phyloP scores from a whole-genome alignment of 2,329 filamentous ascomycete species.

The Penicillium vulpinum region DNA sequence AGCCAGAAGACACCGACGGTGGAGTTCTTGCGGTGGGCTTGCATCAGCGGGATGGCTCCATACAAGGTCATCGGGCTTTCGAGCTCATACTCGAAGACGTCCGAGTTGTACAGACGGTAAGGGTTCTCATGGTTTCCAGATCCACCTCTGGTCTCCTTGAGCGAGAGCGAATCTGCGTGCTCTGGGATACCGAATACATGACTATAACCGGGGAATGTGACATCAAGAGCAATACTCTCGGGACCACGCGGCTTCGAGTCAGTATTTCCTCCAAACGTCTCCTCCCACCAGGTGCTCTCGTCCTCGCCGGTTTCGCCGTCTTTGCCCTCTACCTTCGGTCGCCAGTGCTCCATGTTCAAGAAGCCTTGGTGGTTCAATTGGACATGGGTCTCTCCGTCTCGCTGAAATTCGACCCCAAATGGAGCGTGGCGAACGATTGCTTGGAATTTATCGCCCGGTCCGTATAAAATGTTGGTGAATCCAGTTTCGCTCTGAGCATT shows the following conservation, averaged over 20 bases:
- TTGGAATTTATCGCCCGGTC: constrained; percentile 72
- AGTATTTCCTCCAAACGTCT: constrained; percentile 91
- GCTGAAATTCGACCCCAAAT: constrained; percentile 81
- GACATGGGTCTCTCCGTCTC: constrained; percentile 78
- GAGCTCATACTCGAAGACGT: constrained; percentile 96
- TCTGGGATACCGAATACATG: constrained; percentile 94
- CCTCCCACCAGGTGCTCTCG: constrained; percentile 97
- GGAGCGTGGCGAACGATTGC: constrained; percentile 81
- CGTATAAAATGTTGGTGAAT: constrained; percentile 74
- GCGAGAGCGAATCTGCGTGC: constrained; percentile 81
- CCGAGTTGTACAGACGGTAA: constrained; percentile 92
- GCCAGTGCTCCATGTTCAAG: constrained; percentile 94
- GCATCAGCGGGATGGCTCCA: constrained; percentile 96
- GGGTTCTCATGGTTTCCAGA: constrained; percentile 83
- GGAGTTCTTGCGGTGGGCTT: constrained; percentile 89
- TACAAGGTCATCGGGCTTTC: constrained; percentile 99
- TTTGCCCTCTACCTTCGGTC: constrained; percentile 72
- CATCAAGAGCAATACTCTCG: constrained; percentile 87
- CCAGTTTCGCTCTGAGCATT: constrained; percentile 65
- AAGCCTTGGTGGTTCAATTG: constrained; percentile 87
- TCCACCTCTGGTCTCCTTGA: constrained; percentile 85
- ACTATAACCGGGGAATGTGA: constrained; percentile 86
- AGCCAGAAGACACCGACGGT: constrained; percentile 97
- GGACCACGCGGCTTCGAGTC: constrained; percentile 94
- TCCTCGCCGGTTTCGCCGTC: constrained; percentile 53